These are phyloP conservation scores for Neopestalotiopsis sp. DNA, from an alignment of 2,329 filamentous ascomycete genomes.

Conservation along the genomic window DNA sequence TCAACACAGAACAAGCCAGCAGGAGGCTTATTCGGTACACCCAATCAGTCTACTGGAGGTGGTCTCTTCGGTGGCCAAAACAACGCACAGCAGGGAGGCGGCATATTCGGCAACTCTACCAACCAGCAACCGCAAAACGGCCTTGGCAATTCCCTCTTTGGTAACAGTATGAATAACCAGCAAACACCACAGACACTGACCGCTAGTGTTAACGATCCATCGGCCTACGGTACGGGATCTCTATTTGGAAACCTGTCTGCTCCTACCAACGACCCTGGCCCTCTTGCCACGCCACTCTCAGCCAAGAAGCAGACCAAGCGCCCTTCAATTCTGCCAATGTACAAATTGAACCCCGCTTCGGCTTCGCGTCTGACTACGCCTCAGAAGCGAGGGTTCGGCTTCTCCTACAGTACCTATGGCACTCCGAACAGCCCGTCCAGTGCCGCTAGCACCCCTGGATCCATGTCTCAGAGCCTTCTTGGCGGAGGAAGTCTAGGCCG, in stretches of 20 bases:
- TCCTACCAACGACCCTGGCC: constrained; percentile 73
- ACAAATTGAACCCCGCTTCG: constrained; percentile 83
- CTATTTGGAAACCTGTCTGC: constrained; percentile 76
- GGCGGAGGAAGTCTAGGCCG: constrained; percentile 69
- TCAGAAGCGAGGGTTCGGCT: constrained; percentile 86
- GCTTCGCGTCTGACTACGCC: constrained; percentile 82
- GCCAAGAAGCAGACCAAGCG: constrained; percentile 77
- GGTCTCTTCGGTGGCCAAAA: constrained; percentile 60
- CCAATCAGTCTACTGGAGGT: constrained; percentile 47
- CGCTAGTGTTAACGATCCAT: constrained; percentile 80
- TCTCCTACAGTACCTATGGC: constrained; percentile 91
- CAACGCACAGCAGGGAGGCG: constrained; percentile 48
- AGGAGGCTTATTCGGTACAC: constrained; percentile 53
- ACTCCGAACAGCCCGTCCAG: constrained; percentile 76
- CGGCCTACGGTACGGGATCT: constrained; percentile 87
- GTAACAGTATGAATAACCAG: constrained; percentile 52
- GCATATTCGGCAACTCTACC: constrained; percentile 51
- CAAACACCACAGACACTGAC: constrained; percentile 70
- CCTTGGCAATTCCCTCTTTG: constrained; percentile 63
- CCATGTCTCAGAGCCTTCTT: constrained; percentile 69
- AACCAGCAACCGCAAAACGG: constrained; percentile 54
- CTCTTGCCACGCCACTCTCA: constrained; percentile 87
- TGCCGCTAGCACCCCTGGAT: constrained; percentile 71
- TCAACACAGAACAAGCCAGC: constrained; percentile 55
- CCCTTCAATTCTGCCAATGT: constrained; percentile 80